phyloP scores from a whole-genome alignment of 2,329 filamentous ascomycete species.

The Biscogniauxia marginata region DNA sequence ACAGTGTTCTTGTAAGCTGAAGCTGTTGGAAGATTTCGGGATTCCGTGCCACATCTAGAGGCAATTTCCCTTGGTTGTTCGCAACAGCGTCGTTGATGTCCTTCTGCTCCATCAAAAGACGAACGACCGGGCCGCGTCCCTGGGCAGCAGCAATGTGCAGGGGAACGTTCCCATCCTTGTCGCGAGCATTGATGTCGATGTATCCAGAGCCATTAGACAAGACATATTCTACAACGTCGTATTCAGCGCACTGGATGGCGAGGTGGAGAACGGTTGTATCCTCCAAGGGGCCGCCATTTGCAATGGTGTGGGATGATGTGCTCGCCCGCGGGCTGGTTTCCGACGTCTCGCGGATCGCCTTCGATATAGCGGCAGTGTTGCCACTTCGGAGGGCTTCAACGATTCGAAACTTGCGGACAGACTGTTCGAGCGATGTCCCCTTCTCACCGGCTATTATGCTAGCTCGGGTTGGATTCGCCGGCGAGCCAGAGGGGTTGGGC shows the following conservation, averaged over 20 bases:
- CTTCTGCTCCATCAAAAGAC: conserved; percentile 76
- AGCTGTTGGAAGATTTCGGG: conserved; percentile 95
- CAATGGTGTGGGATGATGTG: conserved; percentile 52
- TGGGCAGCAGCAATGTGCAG: conserved; percentile 84
- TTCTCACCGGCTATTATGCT: conserved; percentile 36
- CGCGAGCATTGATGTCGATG: conserved; percentile 83
- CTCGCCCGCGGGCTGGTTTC: conserved; percentile 53
- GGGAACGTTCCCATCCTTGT: conserved; percentile 92
- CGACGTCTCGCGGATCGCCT: conserved; percentile 70
- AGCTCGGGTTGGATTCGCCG: conserved; percentile 17
- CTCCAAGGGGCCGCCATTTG: conserved; percentile 53
- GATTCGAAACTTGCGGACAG: conserved; percentile 88
- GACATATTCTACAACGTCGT: conserved; percentile 91
- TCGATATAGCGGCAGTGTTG: conserved; percentile 86
- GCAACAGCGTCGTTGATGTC: conserved; percentile 84
- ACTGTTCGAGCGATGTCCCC: conserved; percentile 75
- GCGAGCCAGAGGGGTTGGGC: conserved; percentile 13
- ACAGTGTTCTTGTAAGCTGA: conserved; percentile 85
- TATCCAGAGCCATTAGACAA: conserved; percentile 67
- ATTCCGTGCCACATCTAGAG: conserved; percentile 84
- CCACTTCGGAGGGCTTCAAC: conserved; percentile 91
- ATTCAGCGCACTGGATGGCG: conserved; percentile 92
- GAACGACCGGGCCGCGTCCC: conserved; percentile 77
- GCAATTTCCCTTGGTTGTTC: conserved; percentile 81
- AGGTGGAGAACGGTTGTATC: conserved; percentile 91